A percentile compares a stretch with the other conserved stretches of the same genome.
Evolutionary conservation across 73 alveolate genomes (phyloP).

Genomic region (Paramecium tetraurelia): DNA sequence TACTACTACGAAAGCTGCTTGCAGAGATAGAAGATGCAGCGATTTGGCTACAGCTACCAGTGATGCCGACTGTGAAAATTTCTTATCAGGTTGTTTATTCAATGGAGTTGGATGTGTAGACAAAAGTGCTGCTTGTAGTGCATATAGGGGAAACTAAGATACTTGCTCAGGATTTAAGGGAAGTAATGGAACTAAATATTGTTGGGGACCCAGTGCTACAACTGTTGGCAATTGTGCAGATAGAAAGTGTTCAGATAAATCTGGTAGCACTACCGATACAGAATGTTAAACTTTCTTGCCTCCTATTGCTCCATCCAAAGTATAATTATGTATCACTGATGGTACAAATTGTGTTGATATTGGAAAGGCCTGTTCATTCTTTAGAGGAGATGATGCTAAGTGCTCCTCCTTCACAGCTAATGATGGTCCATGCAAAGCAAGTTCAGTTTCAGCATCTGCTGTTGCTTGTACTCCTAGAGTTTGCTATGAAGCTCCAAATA

Average conservation of each 20-base stretch:
- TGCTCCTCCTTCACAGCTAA: not conserved
- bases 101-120: not conserved
- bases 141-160: not conserved
- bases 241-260: not conserved
- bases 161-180: not conserved
- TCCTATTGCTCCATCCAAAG: not conserved
- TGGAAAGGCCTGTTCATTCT: not conserved
- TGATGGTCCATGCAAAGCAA: slow-evolving; percentile 38
- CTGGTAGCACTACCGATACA: not conserved
- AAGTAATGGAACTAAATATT: not conserved
- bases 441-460: not conserved
- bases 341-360: not conserved
- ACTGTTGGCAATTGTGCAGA: not conserved
- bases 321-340: slow-evolving; percentile 10
- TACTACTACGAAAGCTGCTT: not conserved
- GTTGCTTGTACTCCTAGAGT: not conserved
- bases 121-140: not conserved
- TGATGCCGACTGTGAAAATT: not conserved
- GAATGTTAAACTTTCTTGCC: not conserved
- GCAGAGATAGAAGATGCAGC: not conserved
- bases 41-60: not conserved
- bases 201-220: not conserved
- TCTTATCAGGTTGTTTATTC: not conserved
- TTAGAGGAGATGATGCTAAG: not conserved
- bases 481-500: not conserved